Base-by-base conservation (phyloP, 306 rosid species). In the Quercus robur region DNA sequence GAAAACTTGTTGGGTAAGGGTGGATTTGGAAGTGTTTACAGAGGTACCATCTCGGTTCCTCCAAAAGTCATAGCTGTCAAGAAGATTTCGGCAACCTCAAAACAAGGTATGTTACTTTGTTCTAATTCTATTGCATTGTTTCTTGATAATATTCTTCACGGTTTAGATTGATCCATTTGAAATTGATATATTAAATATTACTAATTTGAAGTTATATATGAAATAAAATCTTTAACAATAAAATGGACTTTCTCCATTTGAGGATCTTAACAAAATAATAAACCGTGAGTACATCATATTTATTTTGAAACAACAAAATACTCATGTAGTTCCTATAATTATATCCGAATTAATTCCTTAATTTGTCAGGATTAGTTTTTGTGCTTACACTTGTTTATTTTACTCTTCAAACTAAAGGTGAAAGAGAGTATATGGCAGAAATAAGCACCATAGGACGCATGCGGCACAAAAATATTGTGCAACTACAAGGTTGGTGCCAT, bases 401-500 rank as follows among this genome's bases (percentile, higher is more conserved):
- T 38, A 38, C 46, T 7, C 33, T 56, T 2, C 70, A 71, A 83
- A 71, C 61, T 5, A 35, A 38, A 90, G 94, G 94, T 52, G 92
- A 90, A 80, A 83, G 78, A 78, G 94, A 90, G 83, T 86, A 86
- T 82, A 83, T 88, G 1, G 92, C 90, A 56, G 92, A 90, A 81
- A 88, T 90, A 81, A 73, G 90, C 46, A 90, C 90, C 17, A 90
- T 86, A 18, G 94, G 90, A 33, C 77, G 88, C 20, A 80, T 90
- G 21, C 74, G 88, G 74, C 94, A 90, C 86, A 90, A 70, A 79
- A 90, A 90, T 81, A 61, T 90, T n/a, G 78, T 90, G 75, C 84
- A 86, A 70, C 88, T 90, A 58, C 86, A 79, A 79, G 94, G 94
- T 1, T 90, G 92, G 92, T 86, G 92, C 79, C 85, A 81, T 25